Evolutionary conservation across 2,329 filamentous ascomycete species (phyloP).

Genomic region (Clarireedia paspali): DNA sequence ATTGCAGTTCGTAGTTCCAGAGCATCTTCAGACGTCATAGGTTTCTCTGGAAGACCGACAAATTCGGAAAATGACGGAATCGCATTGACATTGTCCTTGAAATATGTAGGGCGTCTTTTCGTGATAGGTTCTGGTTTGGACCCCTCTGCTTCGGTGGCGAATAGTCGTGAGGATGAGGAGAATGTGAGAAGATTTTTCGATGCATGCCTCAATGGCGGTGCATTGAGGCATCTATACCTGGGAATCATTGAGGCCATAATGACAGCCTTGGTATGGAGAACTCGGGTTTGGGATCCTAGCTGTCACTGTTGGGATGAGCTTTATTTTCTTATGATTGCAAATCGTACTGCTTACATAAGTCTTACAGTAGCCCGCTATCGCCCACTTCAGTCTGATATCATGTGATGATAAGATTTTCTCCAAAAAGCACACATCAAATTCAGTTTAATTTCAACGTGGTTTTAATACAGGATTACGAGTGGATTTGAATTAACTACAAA

Average conservation of each 20-base stretch:
- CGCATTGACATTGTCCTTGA: conserved; percentile 29
- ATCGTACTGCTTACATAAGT: neutral
- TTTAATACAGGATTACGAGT: no score
- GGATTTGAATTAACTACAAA: no score
- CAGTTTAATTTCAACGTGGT: no score
- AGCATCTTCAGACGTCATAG: conserved; percentile 45
- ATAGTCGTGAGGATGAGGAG: conserved; percentile 16
- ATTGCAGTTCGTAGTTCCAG: conserved; percentile 54
- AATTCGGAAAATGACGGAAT: conserved; percentile 54
- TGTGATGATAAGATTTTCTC: no score
- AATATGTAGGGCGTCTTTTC: conserved; percentile 29
- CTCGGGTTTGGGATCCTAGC: neutral
- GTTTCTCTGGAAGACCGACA: conserved; percentile 35
- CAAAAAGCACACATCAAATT: no score
- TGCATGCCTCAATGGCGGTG: conserved; percentile 21
- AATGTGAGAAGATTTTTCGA: conserved; percentile 16
- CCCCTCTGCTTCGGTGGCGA: conserved; percentile 27
- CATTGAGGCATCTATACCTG: conserved; percentile 26
- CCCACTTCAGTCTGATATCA: no score
- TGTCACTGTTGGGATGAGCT: conserved; percentile 2
- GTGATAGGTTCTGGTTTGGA: conserved; percentile 16
- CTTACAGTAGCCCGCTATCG: neutral
- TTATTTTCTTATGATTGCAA: conserved; percentile 5
- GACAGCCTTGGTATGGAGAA: neutral
- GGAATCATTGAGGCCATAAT: conserved; percentile 21